A percentile compares a stretch with the other conserved stretches of the same genome.
These are phyloP conservation scores for Hericium erinaceus DNA, from an alignment of 768 basidiomycete genomes.

Conservation along the genomic window DNA sequence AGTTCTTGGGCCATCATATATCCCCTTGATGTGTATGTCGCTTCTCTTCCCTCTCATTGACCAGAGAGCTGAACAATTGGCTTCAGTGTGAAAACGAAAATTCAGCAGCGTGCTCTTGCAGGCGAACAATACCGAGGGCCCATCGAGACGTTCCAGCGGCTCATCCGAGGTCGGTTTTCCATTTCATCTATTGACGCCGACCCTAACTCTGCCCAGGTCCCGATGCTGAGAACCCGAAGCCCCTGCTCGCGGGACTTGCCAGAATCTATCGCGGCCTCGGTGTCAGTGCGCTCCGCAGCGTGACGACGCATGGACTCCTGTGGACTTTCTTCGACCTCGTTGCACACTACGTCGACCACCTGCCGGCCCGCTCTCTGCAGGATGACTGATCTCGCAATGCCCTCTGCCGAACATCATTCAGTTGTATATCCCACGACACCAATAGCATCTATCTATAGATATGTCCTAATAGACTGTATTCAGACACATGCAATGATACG, in stretches of 20 bases:
- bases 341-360: conserved; percentile 60
- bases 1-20: conserved; percentile 56
- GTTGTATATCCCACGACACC: neutral
- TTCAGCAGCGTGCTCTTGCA: conserved; percentile 87
- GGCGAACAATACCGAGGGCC: conserved; percentile 65
- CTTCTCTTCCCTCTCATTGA: neutral
- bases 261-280: conserved; percentile 91
- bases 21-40: conserved; percentile 80
- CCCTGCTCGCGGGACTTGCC: conserved; percentile 65
- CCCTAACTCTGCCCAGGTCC: conserved; percentile 40
- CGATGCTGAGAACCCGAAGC: conserved; percentile 69
- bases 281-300: conserved; percentile 84
- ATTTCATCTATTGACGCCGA: neutral
- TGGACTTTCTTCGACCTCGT: conserved; percentile 91
- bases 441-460: conserved; percentile 4
- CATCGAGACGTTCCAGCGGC: conserved; percentile 63
- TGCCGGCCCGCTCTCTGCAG: conserved; percentile 23
- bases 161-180: conserved; percentile 59
- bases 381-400: neutral
- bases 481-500: neutral
- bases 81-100: conserved; percentile 80
- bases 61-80: conserved; percentile 1
- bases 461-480: conserved; percentile 2
- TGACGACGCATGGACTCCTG: conserved; percentile 86
- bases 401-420: too few relatives aligned